phyloP scores from a whole-genome alignment of 352 stramenopile species.

The Phytophthora kernoviae region DNA sequence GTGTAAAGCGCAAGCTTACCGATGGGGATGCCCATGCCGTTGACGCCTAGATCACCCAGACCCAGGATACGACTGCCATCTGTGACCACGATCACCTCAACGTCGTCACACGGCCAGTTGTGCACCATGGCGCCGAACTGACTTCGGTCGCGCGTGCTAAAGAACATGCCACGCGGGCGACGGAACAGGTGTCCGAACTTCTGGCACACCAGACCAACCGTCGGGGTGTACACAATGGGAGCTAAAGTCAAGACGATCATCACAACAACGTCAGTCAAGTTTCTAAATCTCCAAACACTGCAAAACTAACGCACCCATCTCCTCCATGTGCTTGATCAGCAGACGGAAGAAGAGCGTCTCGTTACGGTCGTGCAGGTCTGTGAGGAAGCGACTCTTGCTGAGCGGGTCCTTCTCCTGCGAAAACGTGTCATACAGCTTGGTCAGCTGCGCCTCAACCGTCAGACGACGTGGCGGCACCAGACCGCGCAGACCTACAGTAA shows the following conservation, averaged over 20 bases:
- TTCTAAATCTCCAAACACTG: background rate
- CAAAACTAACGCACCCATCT: conserved; percentile 83
- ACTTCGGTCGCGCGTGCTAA: conserved; percentile 91
- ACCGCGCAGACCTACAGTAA: conserved; percentile 64
- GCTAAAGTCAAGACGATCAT: conserved; percentile 41
- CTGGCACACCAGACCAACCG: conserved; percentile 93
- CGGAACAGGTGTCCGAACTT: conserved; percentile 93
- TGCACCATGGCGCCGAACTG: conserved; percentile 92
- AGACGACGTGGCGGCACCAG: conserved; percentile 81
- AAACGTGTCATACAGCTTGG: conserved; percentile 79
- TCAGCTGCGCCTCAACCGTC: conserved; percentile 70
- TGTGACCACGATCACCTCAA: conserved; percentile 98
- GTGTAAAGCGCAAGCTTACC: conserved; percentile 97
- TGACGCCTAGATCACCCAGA: conserved; percentile 96
- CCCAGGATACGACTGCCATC: conserved; percentile 97
- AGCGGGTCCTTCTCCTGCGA: conserved; percentile 79
- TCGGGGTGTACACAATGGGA: conserved; percentile 98
- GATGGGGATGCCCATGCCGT: conserved; percentile 98
- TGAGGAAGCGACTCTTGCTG: conserved; percentile 94
- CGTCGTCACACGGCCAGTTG: conserved; percentile 97
- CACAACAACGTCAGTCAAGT: background rate
- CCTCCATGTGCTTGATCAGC: conserved; percentile 89
- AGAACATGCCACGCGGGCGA: conserved; percentile 94
- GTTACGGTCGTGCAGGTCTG: conserved; percentile 95
- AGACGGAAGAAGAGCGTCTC: conserved; percentile 96